Base-by-base conservation (phyloP, 208 protist genomes). In the Leishmania mexicana region DNA sequence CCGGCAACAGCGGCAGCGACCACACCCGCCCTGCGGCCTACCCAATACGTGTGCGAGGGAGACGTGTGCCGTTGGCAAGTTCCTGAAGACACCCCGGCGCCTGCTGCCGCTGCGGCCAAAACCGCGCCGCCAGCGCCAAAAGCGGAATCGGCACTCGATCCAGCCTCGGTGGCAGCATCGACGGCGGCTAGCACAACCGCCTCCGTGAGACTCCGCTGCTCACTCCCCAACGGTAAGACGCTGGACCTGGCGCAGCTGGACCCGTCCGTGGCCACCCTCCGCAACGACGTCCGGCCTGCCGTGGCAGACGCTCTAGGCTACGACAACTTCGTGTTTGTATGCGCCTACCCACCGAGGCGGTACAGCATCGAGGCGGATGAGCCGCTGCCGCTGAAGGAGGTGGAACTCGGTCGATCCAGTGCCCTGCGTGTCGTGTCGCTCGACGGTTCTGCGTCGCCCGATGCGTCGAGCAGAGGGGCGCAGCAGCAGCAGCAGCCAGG, bases 401-500 rank as follows among this genome's bases (percentile, higher is more conserved):
- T 97, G 28, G 90, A 83, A 0, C 77, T 97, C 7, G 45, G 67
- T 35, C 86, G 58, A 21, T 93, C 88, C 1, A 87, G 83, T n/a
- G 83, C 87, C 35, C 58, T 97, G 78, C 93, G 92, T 11, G 92
- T 97, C 4, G 87, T 95, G 7, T 17, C 84, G 35, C 82, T 84
- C 11, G 85, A 76, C 19, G 86, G 60, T 21, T 45, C 73, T 2
- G 77, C 53, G 21, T 54, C 49, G 5, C 58, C 72, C 35, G 64
- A 83, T 21, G 75, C 83, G 5, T 31, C 79, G 10, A 76, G 42
- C 51, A 81, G 11, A n/a, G 45, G 11, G n/a, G 35, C 6, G 38
- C 51, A 51, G 57, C 40, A 13, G 60, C 65, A 60, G 49, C 75
- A 81, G 51, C 81, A 79, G 51, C 21, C 42, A 28, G 82, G 77